Base-by-base conservation (phyloP, 768 basidiomycete genomes). In the Panaeolus papilionaceus region DNA sequence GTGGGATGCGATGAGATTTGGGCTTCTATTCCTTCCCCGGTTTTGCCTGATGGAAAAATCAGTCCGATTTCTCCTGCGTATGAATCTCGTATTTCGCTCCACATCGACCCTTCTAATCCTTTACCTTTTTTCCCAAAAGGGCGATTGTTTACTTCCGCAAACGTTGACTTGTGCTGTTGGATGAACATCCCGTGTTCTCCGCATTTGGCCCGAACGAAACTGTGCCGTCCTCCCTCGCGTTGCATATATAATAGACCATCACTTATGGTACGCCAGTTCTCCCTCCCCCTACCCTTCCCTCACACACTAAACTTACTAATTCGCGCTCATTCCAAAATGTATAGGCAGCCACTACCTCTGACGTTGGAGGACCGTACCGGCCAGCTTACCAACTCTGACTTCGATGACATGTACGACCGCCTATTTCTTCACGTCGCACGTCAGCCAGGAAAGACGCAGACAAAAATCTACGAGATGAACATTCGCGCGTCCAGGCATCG, bases 321-420 rank as follows among this genome's bases (percentile, higher is more conserved):
- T 18, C 14, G 6, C 12, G 8, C 12, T 7, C 20, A 28, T 28
- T 18, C 20, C 26, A 33, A 9, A 37, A 49, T 58, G 54, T 58
- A 58, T 33, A 58, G 54, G 54, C 54, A 58, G 20, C 69, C 68
- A 68, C 81, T 87, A 66, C 88, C 89, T 18, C 85, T 85, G 70
- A 85, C 84, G 58, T 83, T 92, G 51, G 91, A 92, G 75, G 91
- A 92, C 79, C 86, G 89, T 58, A 89, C 91, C 0, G 90, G 86
- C 20, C 76, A 79, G 14, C 76, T 84, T 67, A 79, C 82, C 12
- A 77, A 79, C 61, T 84, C 89, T 1, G 90, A 93, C 81, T 92
- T 88, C 69, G 90, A 92, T 74, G 92, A 93, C 71, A 85, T 92
- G 71, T 93, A 92, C 74, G 92, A 93, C 77, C 86, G 92, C 65